Base-by-base conservation (phyloP, 768 basidiomycete genomes). In the Suillus paluster region DNA sequence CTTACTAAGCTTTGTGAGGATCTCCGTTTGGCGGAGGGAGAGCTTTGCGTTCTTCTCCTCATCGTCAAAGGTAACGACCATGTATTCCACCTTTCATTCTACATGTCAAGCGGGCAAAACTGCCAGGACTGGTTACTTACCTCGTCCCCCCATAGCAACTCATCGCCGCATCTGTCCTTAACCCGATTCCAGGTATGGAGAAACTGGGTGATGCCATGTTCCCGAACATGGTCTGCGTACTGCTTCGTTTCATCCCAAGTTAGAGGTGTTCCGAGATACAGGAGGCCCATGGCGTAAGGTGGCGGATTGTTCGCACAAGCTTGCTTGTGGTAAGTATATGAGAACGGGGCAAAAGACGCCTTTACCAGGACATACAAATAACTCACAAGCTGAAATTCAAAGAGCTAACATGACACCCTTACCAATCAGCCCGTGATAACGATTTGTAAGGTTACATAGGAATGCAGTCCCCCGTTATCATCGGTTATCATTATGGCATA, bases 71-170 rank as follows among this genome's bases (percentile, higher is more conserved):
- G 88, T 81, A 61, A 98, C 81, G 64, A 99, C 91, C 89, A 99
- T 93, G 74, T 99, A 99, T 74, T 99, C 97, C 67, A 99, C 83
- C 96, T 97, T 71, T 50, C 4, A 17, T 54, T 10, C 36, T 11
- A 55, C 11, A 33, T 21, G 36, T 38, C n/a, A 39, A 55, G 23
- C 36, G 17, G 41, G 27, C 27, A 25, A 5, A n/a, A 63, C 19
- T 41, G 48, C n/a, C n/a, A n/a, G 45, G 50, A 25, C 23, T 55
- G 23, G 3, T 1, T 23, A 67, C 77, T 60, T 75, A 97, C 97
- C 90, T 99, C 97, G 71, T 99, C 97, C 19, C 97, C 97, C 97
- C 97, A 99, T 12, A 97, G 83, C 34, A 99, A 80, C 65, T 94
- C 92, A 70, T 99, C 95, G 1, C 95, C 96, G 23, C 86, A 84